Evolutionary conservation across 768 basidiomycete genomes (phyloP), one percentile per base, ranked within the genome.

Genomic region (Rhodosporidiobolus sp.): DNA sequence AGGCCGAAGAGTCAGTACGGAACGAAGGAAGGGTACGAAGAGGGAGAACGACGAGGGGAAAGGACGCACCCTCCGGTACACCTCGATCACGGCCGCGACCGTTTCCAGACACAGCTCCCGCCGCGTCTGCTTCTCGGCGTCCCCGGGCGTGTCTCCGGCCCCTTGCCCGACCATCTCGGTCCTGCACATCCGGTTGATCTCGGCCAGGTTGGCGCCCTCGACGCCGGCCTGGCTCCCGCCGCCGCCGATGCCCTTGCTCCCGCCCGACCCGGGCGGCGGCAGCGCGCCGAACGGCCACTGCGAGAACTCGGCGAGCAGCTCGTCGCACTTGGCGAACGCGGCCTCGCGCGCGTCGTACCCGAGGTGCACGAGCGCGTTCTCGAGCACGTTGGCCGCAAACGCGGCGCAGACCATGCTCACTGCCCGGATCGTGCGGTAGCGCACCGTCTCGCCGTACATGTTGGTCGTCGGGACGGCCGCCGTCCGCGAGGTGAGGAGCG

Each of bases 291-390:
- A 94, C 20, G 95, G 95, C 93, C 93, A 99, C 43, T 84, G 85
- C 38, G 87, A 85, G 81, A 98, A 98, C 82, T 94, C 95, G 55
- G 88, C 89, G 46, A 99, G 83, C 34, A 99, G 87, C 74, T 99
- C 96, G 79, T 99, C 95, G 77, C 92, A 93, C 71, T 96, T 84
- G 75, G 88, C 88, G 80, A 97, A 96, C 45, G 95, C 94, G 8
- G 87, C 88, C 83, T 99, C 96, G 65, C 95, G 83, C 65, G 94
- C 91, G 80, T 98, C 96, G 78, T 95, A 98, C 24, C 87, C 88
- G 34, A 98, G 83, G 72, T 92, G 84, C 66, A 88, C 87, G 76
- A 97, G 90, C 16, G 94, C 93, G 78, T 97, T 96, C 79, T 98
- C 96, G 67, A 97, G 85, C 46, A 98, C 95, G 79, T 88, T 92